These are phyloP conservation scores for Paramyrothecium sp. DNA, from an alignment of 2,329 filamentous ascomycete genomes.

Conservation along the genomic window DNA sequence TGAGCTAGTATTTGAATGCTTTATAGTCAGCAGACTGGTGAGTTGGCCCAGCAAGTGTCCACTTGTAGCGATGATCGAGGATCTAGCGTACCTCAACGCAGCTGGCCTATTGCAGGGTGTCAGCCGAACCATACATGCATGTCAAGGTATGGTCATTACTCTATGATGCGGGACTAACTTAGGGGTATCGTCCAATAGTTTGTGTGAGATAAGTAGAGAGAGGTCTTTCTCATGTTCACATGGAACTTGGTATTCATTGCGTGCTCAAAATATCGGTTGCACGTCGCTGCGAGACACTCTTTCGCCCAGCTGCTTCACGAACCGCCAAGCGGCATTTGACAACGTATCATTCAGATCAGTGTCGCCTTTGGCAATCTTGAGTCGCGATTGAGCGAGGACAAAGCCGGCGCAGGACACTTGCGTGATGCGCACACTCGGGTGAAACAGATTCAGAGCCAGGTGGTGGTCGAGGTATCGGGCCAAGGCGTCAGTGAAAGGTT, in stretches of 20 bases:
- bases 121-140: too few species aligned
- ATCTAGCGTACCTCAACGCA: too few species aligned
- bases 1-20: too few species aligned
- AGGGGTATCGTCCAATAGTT: too few species aligned
- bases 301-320: slow-evolving; percentile 32
- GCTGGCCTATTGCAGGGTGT: too few species aligned
- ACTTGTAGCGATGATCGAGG: too few species aligned
- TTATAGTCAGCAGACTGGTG: too few species aligned
- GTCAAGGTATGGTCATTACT: too few species aligned
- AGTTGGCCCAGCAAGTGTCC: too few species aligned
- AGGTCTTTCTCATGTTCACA: too few species aligned
- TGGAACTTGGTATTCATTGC: neutral
- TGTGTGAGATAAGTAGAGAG: too few species aligned
- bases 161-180: too few species aligned
- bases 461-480: slow-evolving; percentile 50
- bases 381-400: slow-evolving; percentile 47
- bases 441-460: slow-evolving; percentile 53
- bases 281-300: slow-evolving; percentile 25
- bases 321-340: slow-evolving; percentile 34
- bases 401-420: slow-evolving; percentile 58
- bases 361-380: slow-evolving; percentile 43
- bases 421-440: slow-evolving; percentile 50
- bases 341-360: slow-evolving; percentile 25
- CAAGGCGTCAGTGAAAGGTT: slow-evolving; percentile 49
- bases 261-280: slow-evolving; percentile 17